Conservation (phyloP, 257 asterid species). For the Plectranthus barbatus region DNA sequence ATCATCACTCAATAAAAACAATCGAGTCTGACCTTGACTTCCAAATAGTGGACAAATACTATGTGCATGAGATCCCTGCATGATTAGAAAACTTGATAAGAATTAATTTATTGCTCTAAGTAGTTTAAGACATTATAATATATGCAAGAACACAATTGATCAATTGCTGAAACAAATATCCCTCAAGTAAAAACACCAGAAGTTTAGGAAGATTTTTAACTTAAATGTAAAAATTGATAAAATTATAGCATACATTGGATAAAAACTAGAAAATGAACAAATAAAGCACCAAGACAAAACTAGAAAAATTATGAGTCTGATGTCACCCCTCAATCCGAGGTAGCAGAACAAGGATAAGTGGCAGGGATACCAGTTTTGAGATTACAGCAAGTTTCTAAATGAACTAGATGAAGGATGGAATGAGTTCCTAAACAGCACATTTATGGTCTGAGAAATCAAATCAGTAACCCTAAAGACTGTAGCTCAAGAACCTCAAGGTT, state of each 20-base stretch:
- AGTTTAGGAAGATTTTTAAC: slow-evolving; percentile 2
- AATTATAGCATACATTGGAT: not conserved
- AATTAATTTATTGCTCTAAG: slow-evolving; percentile 1
- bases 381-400: not conserved
- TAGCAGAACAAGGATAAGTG: not conserved
- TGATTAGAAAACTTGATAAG: slow-evolving; percentile 28
- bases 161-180: not conserved
- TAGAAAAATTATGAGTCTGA: not conserved
- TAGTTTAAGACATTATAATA: not conserved
- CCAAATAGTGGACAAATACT: slow-evolving; percentile 97
- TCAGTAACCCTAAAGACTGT: not conserved
- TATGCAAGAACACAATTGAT: not conserved
- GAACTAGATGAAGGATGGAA: not conserved
- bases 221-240: not conserved
- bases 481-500: not conserved
- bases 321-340: not conserved
- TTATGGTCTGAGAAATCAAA: not conserved
- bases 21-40: slow-evolving; percentile 70
- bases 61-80: slow-evolving; percentile 98
- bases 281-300: not conserved
- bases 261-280: slow-evolving; percentile 3
- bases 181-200: slow-evolving; percentile 3
- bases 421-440: not conserved
- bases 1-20: not conserved
- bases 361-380: slow-evolving; percentile 3